These are phyloP conservation scores for Cynara cardunculus DNA, from an alignment of 129 eudicot genomes.

Conservation along the genomic window DNA sequence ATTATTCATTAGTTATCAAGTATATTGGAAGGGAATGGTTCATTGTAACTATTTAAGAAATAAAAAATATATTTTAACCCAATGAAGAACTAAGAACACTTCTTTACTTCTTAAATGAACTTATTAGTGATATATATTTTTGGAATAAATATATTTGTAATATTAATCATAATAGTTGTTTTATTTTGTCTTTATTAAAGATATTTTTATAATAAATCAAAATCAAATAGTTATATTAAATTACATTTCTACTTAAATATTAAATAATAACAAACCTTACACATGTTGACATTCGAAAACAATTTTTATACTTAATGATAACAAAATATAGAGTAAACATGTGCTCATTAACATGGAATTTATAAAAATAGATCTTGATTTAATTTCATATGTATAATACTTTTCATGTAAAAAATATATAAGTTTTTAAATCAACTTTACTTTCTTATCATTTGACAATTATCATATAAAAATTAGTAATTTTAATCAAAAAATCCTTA, in stretches of 20 bases:
- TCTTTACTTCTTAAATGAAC: too few relatives aligned
- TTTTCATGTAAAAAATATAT: neutral
- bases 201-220: neutral
- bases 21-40: too few relatives aligned
- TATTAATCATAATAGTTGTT: neutral
- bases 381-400: neutral
- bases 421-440: neutral
- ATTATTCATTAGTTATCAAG: neutral
- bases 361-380: neutral
- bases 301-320: neutral
- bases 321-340: neutral
- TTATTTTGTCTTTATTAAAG: neutral
- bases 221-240: neutral
- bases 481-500: too few relatives aligned
- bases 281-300: neutral
- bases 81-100: too few relatives aligned
- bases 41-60: too few relatives aligned
- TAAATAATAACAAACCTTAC: neutral
- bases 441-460: neutral
- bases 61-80: too few relatives aligned
- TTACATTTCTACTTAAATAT: neutral
- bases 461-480: neutral
- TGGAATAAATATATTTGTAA: neutral
- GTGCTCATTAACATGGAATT: neutral
- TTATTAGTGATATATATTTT: too few relatives aligned